phyloP scores from a whole-genome alignment of 2,329 filamentous ascomycete genomes.

The Cadophora gregata region DNA sequence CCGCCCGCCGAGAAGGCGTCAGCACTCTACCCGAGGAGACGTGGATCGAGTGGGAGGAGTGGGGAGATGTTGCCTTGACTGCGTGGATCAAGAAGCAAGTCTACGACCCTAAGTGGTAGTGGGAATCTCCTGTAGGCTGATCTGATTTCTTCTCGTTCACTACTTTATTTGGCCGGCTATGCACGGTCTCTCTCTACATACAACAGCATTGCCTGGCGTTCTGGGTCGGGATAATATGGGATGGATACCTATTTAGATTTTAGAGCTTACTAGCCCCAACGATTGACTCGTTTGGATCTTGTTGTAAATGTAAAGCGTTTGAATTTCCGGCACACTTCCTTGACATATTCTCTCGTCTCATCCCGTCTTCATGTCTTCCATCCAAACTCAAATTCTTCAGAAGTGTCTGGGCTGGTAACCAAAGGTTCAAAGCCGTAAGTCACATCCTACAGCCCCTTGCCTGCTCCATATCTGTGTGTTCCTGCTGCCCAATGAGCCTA shows the following conservation, averaged over 20 bases:
- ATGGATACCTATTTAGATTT: conserved; percentile 20
- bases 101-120: conserved; percentile 58
- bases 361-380: neutral
- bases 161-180: neutral
- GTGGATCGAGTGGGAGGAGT: conserved; percentile 76
- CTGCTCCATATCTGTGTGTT: neutral
- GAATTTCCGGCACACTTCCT: neutral
- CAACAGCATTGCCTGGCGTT: conserved; percentile 11
- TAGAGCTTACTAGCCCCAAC: conserved; percentile 15
- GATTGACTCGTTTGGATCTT: conserved; percentile 27
- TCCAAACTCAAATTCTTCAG: neutral
- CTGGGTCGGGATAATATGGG: conserved; percentile 15
- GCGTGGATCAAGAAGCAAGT: conserved; percentile 65
- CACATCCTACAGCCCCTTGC: neutral
- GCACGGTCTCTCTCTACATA: neutral
- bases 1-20: conserved; percentile 82
- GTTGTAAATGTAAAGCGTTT: conserved; percentile 8
- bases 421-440: neutral
- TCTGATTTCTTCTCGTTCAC: neutral
- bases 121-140: neutral
- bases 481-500: neutral
- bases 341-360: neutral
- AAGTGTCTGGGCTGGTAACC: neutral
- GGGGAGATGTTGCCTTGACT: conserved; percentile 67
- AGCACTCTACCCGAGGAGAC: conserved; percentile 70